phyloP scores from a whole-genome alignment of 257 asterid genomes.

The Agastache rugosa region DNA sequence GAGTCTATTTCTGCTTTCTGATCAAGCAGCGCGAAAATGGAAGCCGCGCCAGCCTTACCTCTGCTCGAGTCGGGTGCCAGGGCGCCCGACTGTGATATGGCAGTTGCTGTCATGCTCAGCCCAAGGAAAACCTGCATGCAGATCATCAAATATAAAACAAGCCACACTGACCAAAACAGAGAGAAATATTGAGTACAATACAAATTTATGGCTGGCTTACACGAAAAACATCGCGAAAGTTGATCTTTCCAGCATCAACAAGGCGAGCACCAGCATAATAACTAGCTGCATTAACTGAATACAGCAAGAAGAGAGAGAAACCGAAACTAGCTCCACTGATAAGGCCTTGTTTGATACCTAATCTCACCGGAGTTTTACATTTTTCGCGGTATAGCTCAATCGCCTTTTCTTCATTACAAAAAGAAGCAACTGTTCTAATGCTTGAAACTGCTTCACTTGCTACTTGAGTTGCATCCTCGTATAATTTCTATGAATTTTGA shows the following conservation, averaged over 20 bases:
- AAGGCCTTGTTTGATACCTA: slow-evolving; percentile 53
- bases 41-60: slow-evolving; percentile 61
- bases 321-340: slow-evolving; percentile 59
- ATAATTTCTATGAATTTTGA: slow-evolving; percentile 44
- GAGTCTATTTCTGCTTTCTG: slow-evolving; percentile 56
- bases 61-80: slow-evolving; percentile 67
- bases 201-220: slow-evolving; percentile 42
- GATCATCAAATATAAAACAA: background rate
- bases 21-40: slow-evolving; percentile 63
- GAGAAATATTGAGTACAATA: background rate
- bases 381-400: slow-evolving; percentile 51
- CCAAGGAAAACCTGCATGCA: slow-evolving; percentile 64
- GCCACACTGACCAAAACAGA: background rate
- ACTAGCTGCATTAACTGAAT: slow-evolving; percentile 55
- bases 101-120: slow-evolving; percentile 59
- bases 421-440: slow-evolving; percentile 73
- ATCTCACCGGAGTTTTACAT: slow-evolving; percentile 55
- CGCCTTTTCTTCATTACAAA: slow-evolving; percentile 66
- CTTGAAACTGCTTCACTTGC: slow-evolving; percentile 72
- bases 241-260: slow-evolving; percentile 53
- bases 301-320: slow-evolving; percentile 53
- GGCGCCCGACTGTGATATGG: slow-evolving; percentile 62
- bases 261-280: slow-evolving; percentile 74
- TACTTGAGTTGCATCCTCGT: slow-evolving; percentile 71
- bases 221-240: slow-evolving; percentile 61